Conservation (phyloP, 164 flowering plant species). For the Vitis rotundifolia region DNA sequence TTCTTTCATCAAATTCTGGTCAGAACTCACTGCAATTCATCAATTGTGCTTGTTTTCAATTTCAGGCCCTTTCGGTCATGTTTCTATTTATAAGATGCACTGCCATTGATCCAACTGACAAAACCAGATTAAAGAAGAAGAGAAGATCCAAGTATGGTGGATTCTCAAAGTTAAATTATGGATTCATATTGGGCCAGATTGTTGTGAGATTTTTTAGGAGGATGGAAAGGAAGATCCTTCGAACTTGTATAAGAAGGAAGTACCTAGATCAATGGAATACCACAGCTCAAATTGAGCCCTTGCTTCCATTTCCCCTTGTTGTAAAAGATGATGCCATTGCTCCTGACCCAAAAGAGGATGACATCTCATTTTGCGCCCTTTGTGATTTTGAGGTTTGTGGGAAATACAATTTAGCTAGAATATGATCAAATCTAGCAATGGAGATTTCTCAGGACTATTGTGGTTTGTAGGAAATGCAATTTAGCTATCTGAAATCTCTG, state of each 20-base stretch:
- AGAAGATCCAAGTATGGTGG: slow-evolving; percentile 36
- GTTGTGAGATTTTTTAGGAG: slow-evolving; percentile 60
- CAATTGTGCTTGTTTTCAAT: slow-evolving; percentile 6
- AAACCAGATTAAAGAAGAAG: slow-evolving; percentile 61
- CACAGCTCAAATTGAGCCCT: slow-evolving; percentile 62
- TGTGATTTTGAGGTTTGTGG: slow-evolving; percentile 79
- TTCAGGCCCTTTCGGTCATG: slow-evolving; percentile 74
- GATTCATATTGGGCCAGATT: slow-evolving; percentile 59
- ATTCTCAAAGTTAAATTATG: slow-evolving; percentile 47
- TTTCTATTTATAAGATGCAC: slow-evolving; percentile 78
- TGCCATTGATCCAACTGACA: slow-evolving; percentile 85
- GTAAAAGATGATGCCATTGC: slow-evolving; percentile 60
- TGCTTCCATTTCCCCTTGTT: slow-evolving; percentile 79
- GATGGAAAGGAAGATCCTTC: slow-evolving; percentile 76
- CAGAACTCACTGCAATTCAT: slow-evolving; percentile 5
- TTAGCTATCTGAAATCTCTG: not conserved
- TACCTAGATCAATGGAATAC: slow-evolving; percentile 68
- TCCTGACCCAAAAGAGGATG: slow-evolving; percentile 65
- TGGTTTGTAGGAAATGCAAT: not conserved
- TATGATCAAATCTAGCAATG: not conserved
- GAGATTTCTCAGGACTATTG: not conserved
- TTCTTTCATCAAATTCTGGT: not conserved
- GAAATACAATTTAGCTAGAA: no score
- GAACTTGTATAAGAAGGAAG: slow-evolving; percentile 66
- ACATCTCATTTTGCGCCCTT: slow-evolving; percentile 69